Conservation (phyloP, 768 basidiomycete genomes). For the Erythrobasidium yunnanense region DNA sequence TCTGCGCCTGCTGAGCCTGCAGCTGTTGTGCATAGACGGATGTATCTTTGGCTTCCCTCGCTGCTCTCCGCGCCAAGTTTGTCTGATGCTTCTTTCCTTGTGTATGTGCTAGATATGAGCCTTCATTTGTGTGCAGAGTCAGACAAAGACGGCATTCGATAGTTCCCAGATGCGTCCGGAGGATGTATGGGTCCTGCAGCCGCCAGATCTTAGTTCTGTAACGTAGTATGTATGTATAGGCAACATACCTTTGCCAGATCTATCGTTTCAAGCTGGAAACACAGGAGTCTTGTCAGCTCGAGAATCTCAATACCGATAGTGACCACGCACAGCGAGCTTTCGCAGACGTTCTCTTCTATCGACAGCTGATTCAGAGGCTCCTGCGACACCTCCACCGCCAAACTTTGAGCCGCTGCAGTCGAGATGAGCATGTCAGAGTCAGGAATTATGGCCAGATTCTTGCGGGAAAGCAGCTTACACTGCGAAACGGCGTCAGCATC, state of each 20-base stretch:
- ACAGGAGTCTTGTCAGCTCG: too few relatives aligned
- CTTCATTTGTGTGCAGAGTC: slow-evolving; percentile 98
- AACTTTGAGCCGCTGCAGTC: slow-evolving; percentile 50
- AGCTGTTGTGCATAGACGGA: slow-evolving; percentile 66
- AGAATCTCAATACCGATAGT: slow-evolving; percentile 26
- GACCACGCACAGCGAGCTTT: slow-evolving; percentile 51
- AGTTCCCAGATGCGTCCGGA: slow-evolving; percentile 95
- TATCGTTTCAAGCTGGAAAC: slow-evolving; percentile 67
- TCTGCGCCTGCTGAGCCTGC: slow-evolving; percentile 28
- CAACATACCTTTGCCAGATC: slow-evolving; percentile 79
- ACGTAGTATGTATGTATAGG: not conserved
- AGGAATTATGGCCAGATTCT: too few relatives aligned
- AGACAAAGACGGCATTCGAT: slow-evolving; percentile 95
- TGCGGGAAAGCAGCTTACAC: too few relatives aligned
- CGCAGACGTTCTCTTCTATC: slow-evolving; percentile 86
- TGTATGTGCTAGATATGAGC: slow-evolving; percentile 95
- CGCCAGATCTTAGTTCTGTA: not conserved
- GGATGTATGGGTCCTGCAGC: slow-evolving; percentile 83
- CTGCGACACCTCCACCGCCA: slow-evolving; percentile 85
- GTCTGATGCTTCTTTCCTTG: slow-evolving; percentile 99
- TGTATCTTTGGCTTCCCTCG: slow-evolving; percentile 90
- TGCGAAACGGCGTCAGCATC: too few relatives aligned
- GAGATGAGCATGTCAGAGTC: not conserved
- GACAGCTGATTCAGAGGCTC: slow-evolving; percentile 86
- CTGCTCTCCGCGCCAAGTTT: slow-evolving; percentile 90